Evolutionary conservation across 768 basidiomycete species (phyloP), one percentile per base, ranked within the genome.

Genomic region (Sporobolomyces roseus): DNA sequence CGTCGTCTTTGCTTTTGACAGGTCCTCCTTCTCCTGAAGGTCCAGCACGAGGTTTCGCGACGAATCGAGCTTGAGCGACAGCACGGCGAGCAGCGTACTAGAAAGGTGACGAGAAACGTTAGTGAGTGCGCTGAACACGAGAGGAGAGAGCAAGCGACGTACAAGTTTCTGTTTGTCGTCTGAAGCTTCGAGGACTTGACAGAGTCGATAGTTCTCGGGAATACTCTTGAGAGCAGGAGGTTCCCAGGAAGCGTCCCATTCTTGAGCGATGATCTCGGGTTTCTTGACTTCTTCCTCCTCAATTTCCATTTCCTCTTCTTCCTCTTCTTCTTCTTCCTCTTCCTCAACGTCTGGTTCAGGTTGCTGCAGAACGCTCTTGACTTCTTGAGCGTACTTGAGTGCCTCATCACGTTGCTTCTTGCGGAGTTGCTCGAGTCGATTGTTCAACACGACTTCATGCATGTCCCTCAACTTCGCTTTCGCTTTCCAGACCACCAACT

Each of bases 321-420:
- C 78, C 23, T 82, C 81, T 10, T 77, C 77, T 75, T 80, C 78
- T 76, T 82, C 77, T 74, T 83, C 67, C 2, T 60, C 63, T 9
- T 56, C 71, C 48, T 53, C 65, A 17, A 60, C 84, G 32, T 83
- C 82, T 61, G 82, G 84, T 43, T 84, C 86, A 62, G 90, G 90
- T 51, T 88, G 89, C 36, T 65, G 54, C n/a, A 79, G 60, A 23
- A 74, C 76, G 29, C 76, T 77, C 35, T 79, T 79, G 38, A 81
- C 81, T 77, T 99, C 94, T 78, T 92, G 88, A 75, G 96, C 92
- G 0, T 93, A 92, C 74, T 90, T 89, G 54, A 93, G 78, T 4
- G 96, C 96, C 78, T 98, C 96, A 75, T 98, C 94, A 65, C 96
- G 85, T 79, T 99, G 96, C 59, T 88, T 85, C 78, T 93, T 93